Evolutionary conservation across 2,329 filamentous ascomycete species (phyloP).

Genomic region (Microsporum audouinii): DNA sequence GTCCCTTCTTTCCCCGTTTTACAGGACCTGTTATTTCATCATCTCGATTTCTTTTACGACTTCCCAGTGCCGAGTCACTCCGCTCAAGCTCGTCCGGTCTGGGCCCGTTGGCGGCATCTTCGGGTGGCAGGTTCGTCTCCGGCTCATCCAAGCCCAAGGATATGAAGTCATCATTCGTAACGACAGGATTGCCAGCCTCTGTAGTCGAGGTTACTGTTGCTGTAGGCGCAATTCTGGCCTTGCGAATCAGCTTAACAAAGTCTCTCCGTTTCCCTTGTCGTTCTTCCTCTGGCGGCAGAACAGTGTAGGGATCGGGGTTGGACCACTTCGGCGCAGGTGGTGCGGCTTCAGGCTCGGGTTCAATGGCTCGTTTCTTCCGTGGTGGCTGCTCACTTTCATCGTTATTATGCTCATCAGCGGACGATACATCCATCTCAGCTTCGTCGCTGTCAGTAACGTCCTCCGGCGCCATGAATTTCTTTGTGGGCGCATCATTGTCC

Average conservation of each 20-base stretch:
- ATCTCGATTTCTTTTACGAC: constrained; percentile 62
- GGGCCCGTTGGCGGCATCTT: constrained; percentile 29
- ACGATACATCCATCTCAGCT: constrained; percentile 35
- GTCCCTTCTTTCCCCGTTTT: constrained; percentile 41
- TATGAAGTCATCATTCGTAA: constrained; percentile 68
- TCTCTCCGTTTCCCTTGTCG: constrained; percentile 65
- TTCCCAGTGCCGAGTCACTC: constrained; percentile 43
- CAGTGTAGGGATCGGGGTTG: constrained; percentile 89
- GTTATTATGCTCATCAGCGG: constrained; percentile 25
- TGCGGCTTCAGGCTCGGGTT: constrained; percentile 11
- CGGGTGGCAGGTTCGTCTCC: constrained; percentile 18
- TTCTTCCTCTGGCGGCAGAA: constrained; percentile 68
- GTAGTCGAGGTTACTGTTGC: constrained; percentile 30
- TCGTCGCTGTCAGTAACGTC: constrained; percentile 37
- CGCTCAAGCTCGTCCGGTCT: constrained; percentile 18
- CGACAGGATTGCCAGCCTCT: constrained; percentile 44
- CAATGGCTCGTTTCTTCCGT: constrained; percentile 30
- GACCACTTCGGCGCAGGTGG: constrained; percentile 64
- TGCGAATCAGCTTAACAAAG: constrained; percentile 82
- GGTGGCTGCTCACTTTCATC: constrained; percentile 23
- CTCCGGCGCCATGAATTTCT: constrained; percentile 29
- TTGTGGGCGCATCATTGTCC: constrained; percentile 19
- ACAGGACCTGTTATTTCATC: constrained; percentile 49
- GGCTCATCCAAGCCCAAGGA: constrained; percentile 45
- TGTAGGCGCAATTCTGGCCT: constrained; percentile 55